Evolutionary conservation across 495 filamentous ascomycete genomes (phyloP), one percentile per base, ranked within the genome.

Genomic region (Physcia stellaris): DNA sequence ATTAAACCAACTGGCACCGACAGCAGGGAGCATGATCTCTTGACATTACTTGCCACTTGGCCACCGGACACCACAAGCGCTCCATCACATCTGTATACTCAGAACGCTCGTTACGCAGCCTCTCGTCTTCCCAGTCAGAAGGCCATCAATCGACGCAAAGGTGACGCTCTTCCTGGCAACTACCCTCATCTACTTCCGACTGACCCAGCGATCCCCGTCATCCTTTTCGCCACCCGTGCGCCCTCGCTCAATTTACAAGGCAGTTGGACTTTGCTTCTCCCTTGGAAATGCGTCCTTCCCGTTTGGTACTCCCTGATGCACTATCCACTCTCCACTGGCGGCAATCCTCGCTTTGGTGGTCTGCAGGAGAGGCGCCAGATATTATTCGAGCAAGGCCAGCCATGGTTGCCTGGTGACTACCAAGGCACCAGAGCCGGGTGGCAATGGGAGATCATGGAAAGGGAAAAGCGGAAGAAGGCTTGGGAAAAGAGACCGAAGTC

Each of bases 321-420:
- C 51, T 88, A 82, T 51, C 85, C 86, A 0, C 64, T 92, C 1
- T 83, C 80, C 2, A 79, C 77, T 9, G 82, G 84, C 18, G 74
- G 80, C 2, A 86, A 81, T 32, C 75, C 82, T 6, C 68, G 79
- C 21, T 85, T 95, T 47, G 88, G 85, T 13, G 88, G 90, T 2
- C 47, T 95, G 20, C 67, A 80, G 19, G 79, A 96, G 54, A 66
- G 75, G 37, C 66, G 78, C 39, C 92, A 98, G 56, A 62, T 94
- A 24, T 63, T 75, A 6, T 94, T 93, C 51, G 86, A 95, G 55
- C 68, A 73, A n/a, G 75, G 73, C 1, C 61, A 64, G 22, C 72
- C 82, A 9, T 92, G 80, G 76, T 98, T 95, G 54, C 90, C 90
- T 0, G 83, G 72, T 18, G 90, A 96, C 56, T 86, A 74, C 41